Percentiles rank a stretch among this genome's conserved stretches.
phyloP scores from a whole-genome alignment of 495 filamentous ascomycete genomes.

The Cercophora sp. region DNA sequence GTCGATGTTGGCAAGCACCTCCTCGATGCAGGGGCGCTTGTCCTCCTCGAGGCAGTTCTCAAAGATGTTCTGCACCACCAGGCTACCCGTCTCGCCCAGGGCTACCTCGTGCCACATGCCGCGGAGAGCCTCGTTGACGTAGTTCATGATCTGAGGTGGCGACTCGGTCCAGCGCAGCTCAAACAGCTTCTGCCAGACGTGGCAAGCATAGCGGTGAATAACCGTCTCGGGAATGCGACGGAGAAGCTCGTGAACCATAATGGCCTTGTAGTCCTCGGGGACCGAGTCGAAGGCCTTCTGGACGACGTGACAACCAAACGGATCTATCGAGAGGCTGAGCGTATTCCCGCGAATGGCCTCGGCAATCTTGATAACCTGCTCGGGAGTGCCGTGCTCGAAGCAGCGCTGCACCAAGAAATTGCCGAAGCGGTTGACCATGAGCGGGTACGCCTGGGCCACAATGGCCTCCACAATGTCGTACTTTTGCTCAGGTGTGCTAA shows the following conservation, averaged over 20 bases:
- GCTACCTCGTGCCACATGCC: conserved; percentile 99
- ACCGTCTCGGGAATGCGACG: conserved; percentile 96
- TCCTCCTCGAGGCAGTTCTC: conserved; percentile 98
- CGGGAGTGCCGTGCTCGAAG: conserved; percentile 94
- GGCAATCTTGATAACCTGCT: conserved; percentile 93
- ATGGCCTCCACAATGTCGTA: conserved; percentile 96
- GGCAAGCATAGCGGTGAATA: conserved; percentile 95
- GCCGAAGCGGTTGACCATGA: conserved; percentile 98
- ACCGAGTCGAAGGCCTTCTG: conserved; percentile 98
- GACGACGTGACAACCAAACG: conserved; percentile 96
- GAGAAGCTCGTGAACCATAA: conserved; percentile 95
- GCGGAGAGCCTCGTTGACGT: conserved; percentile 89
- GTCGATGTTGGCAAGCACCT: conserved; percentile 90
- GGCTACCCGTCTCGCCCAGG: conserved; percentile 90
- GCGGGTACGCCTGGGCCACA: conserved; percentile 86
- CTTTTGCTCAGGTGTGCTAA: conserved; percentile 91
- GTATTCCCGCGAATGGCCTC: conserved; percentile 94
- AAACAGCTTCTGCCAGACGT: conserved; percentile 99
- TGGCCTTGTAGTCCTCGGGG: conserved; percentile 93
- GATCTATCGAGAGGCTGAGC: conserved; percentile 91
- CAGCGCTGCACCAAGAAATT: conserved; percentile 98
- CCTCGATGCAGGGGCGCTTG: conserved; percentile 97
- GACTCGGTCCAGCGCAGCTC: conserved; percentile 92
- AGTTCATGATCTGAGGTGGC: conserved; percentile 96
- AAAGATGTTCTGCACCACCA: conserved; percentile 99